Percentiles rank a stretch among this genome's conserved stretches.
Evolutionary conservation across 768 basidiomycete genomes (phyloP).

Genomic region (Suillus luteus): DNA sequence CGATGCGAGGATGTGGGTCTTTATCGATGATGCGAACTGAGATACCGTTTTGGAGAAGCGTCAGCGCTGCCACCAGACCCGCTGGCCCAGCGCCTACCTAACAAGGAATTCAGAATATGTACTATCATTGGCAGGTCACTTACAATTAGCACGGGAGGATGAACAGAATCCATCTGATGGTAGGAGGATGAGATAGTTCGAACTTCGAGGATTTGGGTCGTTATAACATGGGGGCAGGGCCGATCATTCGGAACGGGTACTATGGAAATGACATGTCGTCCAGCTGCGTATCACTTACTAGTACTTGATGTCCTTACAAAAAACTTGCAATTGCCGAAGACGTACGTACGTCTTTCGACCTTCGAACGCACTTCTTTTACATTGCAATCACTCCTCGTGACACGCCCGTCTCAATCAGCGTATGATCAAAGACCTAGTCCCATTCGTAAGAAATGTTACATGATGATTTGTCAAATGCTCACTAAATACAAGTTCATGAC

Average conservation of each 20-base stretch:
- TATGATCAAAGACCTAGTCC: too few species aligned
- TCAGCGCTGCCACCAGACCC: slow-evolving; percentile 17
- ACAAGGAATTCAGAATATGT: neutral
- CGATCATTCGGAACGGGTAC: neutral
- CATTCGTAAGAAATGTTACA: too few species aligned
- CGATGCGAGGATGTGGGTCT: slow-evolving; percentile 32
- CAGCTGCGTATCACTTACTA: neutral
- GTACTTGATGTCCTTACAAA: too few species aligned
- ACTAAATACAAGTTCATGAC: slow-evolving; percentile 18
- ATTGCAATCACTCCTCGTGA: too few species aligned
- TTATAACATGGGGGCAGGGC: neutral
- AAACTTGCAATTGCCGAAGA: neutral
- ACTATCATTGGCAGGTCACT: neutral
- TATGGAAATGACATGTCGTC: neutral
- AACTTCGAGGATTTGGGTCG: neutral
- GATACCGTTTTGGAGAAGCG: slow-evolving; percentile 16
- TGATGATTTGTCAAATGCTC: slow-evolving; percentile 16
- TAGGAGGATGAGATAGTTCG: neutral
- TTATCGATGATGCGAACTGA: slow-evolving; percentile 18
- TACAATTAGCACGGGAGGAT: slow-evolving; percentile 13
- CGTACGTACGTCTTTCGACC: too few species aligned
- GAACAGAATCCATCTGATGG: neutral
- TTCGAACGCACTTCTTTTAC: too few species aligned
- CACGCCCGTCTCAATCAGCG: too few species aligned
- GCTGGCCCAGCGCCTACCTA: slow-evolving; percentile 15